These are phyloP conservation scores for Fraxinus quadrangulata DNA, from an alignment of 257 asterid species.

Conservation along the genomic window DNA sequence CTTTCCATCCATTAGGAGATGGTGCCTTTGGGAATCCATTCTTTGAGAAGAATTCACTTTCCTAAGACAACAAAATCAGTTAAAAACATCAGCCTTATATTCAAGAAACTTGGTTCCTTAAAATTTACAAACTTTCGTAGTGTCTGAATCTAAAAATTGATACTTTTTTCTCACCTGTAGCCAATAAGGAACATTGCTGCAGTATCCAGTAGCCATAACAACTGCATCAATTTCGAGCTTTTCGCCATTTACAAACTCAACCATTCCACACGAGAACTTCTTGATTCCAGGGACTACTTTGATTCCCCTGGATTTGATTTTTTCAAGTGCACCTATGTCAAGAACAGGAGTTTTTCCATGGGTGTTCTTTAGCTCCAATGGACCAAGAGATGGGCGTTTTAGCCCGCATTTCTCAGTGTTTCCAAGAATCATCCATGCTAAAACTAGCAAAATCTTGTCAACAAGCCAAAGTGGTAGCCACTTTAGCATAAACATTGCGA, in stretches of 20 bases:
- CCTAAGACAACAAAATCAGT: constrained; percentile 40
- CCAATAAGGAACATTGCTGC: constrained; percentile 96
- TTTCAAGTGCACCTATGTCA: constrained; percentile 72
- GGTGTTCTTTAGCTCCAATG: constrained; percentile 65
- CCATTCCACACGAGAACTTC: constrained; percentile 45
- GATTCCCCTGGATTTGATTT: constrained; percentile 59
- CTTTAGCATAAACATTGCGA: constrained; percentile 61
- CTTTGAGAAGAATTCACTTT: constrained; percentile 65
- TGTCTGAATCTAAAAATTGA: constrained; percentile 10
- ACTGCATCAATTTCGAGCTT: constrained; percentile 63
- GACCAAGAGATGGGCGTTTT: constrained; percentile 64
- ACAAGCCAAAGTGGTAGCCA: constrained; percentile 91
- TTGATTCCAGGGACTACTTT: constrained; percentile 66
- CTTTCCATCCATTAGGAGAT: constrained; percentile 82
- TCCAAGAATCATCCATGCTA: constrained; percentile 79
- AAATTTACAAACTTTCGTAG: neutral
- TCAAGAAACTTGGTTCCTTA: neutral
- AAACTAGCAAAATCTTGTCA: constrained; percentile 59
- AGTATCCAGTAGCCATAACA: constrained; percentile 78
- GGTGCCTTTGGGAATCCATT: constrained; percentile 70
- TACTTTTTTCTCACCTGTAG: constrained; percentile 60
- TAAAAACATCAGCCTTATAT: constrained; percentile 29
- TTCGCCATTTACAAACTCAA: constrained; percentile 57
- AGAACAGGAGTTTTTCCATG: constrained; percentile 84
- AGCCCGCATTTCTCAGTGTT: constrained; percentile 64